A percentile compares a stretch with the other conserved stretches of the same genome.
Evolutionary conservation across 1,284 basidiomycete species (phyloP).

Genomic region (Stereum hirsutum): DNA sequence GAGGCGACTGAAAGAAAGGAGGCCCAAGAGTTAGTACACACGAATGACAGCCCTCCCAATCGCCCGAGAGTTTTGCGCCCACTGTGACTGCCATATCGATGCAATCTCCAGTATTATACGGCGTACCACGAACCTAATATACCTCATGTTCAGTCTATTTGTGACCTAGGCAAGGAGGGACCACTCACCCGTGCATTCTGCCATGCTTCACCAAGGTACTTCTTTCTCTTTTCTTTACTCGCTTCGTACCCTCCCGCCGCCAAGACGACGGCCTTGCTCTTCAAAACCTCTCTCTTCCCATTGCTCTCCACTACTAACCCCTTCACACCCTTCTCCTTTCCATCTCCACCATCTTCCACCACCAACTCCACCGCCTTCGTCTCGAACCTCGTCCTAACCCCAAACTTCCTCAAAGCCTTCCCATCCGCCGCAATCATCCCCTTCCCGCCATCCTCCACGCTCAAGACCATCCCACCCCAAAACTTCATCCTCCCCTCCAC

Average conservation of each 20-base stretch:
- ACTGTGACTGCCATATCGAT: constrained; percentile 38
- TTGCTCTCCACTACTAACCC: constrained; percentile 35
- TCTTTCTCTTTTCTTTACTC: constrained; percentile 35
- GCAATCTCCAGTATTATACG: constrained; percentile 59
- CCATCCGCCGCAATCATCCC: constrained; percentile 53
- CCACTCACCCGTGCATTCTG: constrained; percentile 38
- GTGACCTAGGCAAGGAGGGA: not conserved
- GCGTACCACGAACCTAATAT: constrained; percentile 53
- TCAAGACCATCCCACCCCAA: constrained; percentile 59
- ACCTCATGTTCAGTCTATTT: constrained; percentile 1
- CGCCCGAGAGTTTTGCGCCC: constrained; percentile 47
- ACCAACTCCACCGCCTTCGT: constrained; percentile 36
- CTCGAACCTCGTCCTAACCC: constrained; percentile 48
- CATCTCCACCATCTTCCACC: constrained; percentile 24
- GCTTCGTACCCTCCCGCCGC: constrained; percentile 63
- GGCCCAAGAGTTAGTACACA: too few species aligned
- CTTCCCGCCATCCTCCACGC: constrained; percentile 54
- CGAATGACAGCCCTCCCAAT: constrained; percentile 61
- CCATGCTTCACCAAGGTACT: constrained; percentile 49
- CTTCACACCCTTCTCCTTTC: too few species aligned
- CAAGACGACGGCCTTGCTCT: constrained; percentile 38
- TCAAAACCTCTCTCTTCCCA: constrained; percentile 27
- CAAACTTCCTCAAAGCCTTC: constrained; percentile 35
- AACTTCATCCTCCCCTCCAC: constrained; percentile 52
- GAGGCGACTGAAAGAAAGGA: too few species aligned